These are phyloP conservation scores for Hemisphaericaspora xylanilytica DNA, from an alignment of 1,139 yeast genomes.

Conservation along the genomic window DNA sequence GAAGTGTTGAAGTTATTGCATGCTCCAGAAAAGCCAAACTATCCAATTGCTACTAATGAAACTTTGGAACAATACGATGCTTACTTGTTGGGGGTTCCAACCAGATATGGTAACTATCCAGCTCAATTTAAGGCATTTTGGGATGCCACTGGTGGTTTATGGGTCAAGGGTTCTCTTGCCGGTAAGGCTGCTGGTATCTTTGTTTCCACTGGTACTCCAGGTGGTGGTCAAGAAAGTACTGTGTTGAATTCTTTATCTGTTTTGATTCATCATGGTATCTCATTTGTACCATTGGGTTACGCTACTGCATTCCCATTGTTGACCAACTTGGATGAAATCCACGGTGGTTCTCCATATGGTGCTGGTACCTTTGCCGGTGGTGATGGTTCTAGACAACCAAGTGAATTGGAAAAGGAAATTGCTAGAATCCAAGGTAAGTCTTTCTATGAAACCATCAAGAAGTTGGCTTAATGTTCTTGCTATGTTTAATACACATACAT, in stretches of 20 bases:
- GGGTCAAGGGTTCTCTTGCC: conserved; percentile 73
- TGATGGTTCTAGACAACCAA: conserved; percentile 76
- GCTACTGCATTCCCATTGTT: conserved; percentile 57
- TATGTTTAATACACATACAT: too few relatives aligned
- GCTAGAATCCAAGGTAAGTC: conserved; percentile 63
- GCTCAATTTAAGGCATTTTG: conserved; percentile 81
- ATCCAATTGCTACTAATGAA: conserved; percentile 66
- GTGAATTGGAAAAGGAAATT: conserved; percentile 61
- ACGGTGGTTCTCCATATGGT: conserved; percentile 89
- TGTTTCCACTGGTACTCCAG: conserved; percentile 76
- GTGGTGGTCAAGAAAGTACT: conserved; percentile 83
- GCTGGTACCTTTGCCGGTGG: conserved; percentile 79
- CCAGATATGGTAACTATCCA: conserved; percentile 79
- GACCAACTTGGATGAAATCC: conserved; percentile 63
- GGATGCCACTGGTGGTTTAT: conserved; percentile 79
- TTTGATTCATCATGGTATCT: conserved; percentile 76
- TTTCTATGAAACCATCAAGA: conserved; percentile 46
- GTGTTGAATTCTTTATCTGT: conserved; percentile 62
- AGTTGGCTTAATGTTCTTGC: too few relatives aligned
- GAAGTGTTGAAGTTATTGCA: conserved; percentile 60
- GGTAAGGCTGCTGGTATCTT: conserved; percentile 79
- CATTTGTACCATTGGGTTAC: conserved; percentile 79
- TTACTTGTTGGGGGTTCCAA: conserved; percentile 77
- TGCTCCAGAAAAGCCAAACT: conserved; percentile 63
- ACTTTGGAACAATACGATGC: conserved; percentile 67